Conservation (phyloP, 2,329 filamentous ascomycete species). For the Cladosporium phlei region DNA sequence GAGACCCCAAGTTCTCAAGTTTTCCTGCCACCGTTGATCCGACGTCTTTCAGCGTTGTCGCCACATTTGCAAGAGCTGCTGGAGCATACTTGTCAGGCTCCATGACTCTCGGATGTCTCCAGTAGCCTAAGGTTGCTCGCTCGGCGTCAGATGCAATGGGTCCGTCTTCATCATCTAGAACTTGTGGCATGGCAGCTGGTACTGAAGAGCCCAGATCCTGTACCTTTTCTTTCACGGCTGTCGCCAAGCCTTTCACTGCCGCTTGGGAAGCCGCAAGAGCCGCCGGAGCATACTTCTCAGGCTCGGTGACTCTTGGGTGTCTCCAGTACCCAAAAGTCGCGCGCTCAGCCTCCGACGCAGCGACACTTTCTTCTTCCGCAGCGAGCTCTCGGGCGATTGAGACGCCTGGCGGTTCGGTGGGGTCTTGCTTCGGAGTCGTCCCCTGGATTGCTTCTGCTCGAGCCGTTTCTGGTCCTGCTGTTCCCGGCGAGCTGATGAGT, state of each 20-base stretch:
- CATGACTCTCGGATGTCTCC: neutral
- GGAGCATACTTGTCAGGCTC: constrained; percentile 5
- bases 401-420: neutral
- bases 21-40: no score
- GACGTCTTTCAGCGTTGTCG: neutral
- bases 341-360: constrained; percentile 3
- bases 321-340: constrained; percentile 6
- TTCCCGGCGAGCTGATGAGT: neutral
- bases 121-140: no score
- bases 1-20: no score
- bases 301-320: neutral
- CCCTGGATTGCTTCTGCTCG: constrained; percentile 7
- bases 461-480: neutral
- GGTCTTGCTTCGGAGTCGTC: constrained; percentile 6
- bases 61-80: neutral
- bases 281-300: constrained; percentile 3
- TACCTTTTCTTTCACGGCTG: no score
- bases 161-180: no score
- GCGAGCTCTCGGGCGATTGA: neutral
- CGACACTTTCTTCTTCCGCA: constrained; percentile 1
- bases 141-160: no score
- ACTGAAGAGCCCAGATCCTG: neutral
- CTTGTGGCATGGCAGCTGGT: neutral
- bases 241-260: neutral
- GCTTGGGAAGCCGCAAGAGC: neutral